Conservation (phyloP, 306 rosid genomes). For the Gleditsia sinensis region DNA sequence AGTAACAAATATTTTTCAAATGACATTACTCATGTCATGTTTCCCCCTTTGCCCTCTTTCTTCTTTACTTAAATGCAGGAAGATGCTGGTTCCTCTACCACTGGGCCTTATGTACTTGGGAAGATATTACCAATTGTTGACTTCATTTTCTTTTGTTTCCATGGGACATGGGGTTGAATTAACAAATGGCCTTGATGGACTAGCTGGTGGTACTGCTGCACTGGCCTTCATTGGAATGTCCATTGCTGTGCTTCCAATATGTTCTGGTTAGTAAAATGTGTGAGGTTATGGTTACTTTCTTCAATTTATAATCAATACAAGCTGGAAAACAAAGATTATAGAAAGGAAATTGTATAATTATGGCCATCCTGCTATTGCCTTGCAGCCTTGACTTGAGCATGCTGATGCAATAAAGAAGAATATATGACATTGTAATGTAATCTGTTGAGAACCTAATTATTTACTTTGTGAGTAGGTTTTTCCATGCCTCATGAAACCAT, state of each 20-base stretch:
- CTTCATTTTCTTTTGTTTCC: conserved; percentile 81
- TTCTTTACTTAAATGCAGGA: conserved; percentile 59
- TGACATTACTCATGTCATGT: background rate
- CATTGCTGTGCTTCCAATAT: conserved; percentile 92
- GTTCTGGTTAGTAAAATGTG: conserved; percentile 72
- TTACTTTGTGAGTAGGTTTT: background rate
- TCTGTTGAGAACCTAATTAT: conserved; percentile 24
- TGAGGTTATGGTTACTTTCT: conserved; percentile 11
- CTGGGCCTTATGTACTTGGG: conserved; percentile 85
- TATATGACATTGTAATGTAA: conserved; percentile 21
- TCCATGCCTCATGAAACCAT: conserved; percentile 21
- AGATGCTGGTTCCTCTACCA: conserved; percentile 85
- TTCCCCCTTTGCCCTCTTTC: conserved; percentile 27
- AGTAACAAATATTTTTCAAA: background rate
- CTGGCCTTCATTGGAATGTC: conserved; percentile 95
- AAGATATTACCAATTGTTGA: conserved; percentile 66
- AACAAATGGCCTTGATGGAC: conserved; percentile 91
- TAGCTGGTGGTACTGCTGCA: conserved; percentile 95
- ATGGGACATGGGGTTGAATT: conserved; percentile 89
- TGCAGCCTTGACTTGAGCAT: conserved; percentile 24
- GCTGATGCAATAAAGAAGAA: conserved; percentile 6
- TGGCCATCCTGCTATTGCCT: background rate
- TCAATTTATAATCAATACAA: conserved; percentile 3
- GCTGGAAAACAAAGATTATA: background rate
- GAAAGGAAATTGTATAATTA: background rate